Base-by-base conservation (phyloP, 305 asterid genomes). In the Fraxinus greggii region DNA sequence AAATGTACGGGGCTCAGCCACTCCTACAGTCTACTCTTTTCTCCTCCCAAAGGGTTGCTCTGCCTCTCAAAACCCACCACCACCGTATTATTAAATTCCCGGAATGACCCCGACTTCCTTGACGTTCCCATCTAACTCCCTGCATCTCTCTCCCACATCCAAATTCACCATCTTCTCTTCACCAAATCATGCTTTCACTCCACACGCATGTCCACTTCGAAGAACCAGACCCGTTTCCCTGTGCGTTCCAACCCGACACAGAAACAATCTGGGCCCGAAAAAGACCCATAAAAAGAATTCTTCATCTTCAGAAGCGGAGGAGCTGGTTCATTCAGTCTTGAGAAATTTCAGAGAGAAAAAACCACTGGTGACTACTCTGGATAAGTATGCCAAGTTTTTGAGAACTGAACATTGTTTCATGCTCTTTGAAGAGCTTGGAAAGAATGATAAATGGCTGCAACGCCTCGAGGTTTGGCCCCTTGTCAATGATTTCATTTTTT, bases 371-470 rank as follows among this genome's bases (percentile, higher is more conserved):
- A 78, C 77, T 73, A 92, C 93, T 26, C 86, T 95, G 79, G 88
- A 91, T 75, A 93, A 93, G 92, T 88, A 92, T 65, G 98, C 90
- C 26, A 92, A 85, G 85, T 36, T 92, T 54, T 89, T 95, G 77
- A 87, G 99, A 56, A 91, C 95, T 0, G 98, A 92, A 31, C 99
- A 95, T 83, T 95, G 99, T 79, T 94, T 95, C 87, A 38, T 94
- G 89, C 91, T 95, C 70, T 94, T 95, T 83, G 99, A 95, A 86
- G 95, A 95, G 88, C 96, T 95, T 65, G 98, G 98, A 19, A 92
- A 75, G 90, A 84, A 85, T 35, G 97, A 91, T 31, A 88, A 90
- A 75, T 94, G 98, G 99, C 93, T 93, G 48, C 97, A 95, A 67
- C 48, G 38, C 38, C 93, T 94, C 33, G 98, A 95, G 98, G 98